Base-by-base conservation (phyloP, 495 filamentous ascomycete genomes). In the Penicillium manginii region DNA sequence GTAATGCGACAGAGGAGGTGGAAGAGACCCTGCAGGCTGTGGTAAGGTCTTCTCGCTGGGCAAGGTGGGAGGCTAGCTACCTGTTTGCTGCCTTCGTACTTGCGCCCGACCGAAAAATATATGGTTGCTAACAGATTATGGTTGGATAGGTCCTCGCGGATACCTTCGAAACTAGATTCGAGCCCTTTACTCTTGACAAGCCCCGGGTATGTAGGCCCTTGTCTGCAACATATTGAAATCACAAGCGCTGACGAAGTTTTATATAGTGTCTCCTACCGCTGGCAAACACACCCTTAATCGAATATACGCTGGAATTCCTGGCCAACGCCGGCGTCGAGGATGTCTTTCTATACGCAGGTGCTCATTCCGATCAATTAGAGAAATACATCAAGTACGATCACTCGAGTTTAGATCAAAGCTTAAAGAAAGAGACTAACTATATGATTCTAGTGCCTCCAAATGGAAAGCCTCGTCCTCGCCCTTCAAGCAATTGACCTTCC, bases 251-350 rank as follows among this genome's bases (percentile, higher is more conserved):
- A 60, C 46, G 10, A 8, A 23, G 10, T 23, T 19, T 11, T 26
- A 32, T 50, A 55, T 61, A 96, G 92, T 98, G 96, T 81, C 88
- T 99, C 29, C 80, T 99, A 31, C 93, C 93, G 26, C 81, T 99
- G 56, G 96, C 90, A 49, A 98, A 98, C 66, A 90, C 87, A 2
- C 96, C 96, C 18, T 79, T 98, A 54, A 96, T 99, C 74, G 93
- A 98, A 75, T 97, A 99, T 71, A 97, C 93, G 3, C 85, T 97
- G 60, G 94, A 99, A 70, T 97, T 94, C 71, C 88, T 99, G 0
- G 93, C 93, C 50, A 91, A 91, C 82, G 90, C 93, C 35, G 93
- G 93, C 32, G 91, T 97, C 1, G 84, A 93, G 59, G 92, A 97
- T 35, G 87, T 97, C 39, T 94, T 91, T 68, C 82, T 99, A 57